Percentiles rank a stretch among this genome's conserved stretches.
Conservation (phyloP, 106 monocot genomes). For the Chionographis japonica region DNA sequence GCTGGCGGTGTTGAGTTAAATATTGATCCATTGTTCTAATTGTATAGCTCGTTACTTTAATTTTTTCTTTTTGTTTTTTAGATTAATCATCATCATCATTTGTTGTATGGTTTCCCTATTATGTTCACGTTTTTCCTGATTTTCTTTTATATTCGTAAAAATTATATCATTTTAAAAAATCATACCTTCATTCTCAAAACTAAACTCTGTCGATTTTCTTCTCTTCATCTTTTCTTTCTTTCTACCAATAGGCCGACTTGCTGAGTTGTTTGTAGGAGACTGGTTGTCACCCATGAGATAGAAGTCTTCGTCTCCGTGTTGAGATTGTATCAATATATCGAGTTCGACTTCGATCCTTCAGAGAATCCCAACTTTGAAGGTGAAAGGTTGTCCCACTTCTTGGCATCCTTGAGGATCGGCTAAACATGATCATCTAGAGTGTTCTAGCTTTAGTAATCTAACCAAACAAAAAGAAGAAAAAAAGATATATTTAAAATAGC, state of each 20-base stretch:
- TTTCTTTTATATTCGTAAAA: not conserved
- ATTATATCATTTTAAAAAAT: too few species aligned
- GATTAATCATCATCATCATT: not conserved
- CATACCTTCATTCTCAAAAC: not conserved
- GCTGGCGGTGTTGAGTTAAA: not conserved
- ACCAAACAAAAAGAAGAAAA: too few species aligned
- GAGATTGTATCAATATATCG: not conserved
- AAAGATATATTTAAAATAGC: too few species aligned
- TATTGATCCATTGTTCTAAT: too few species aligned
- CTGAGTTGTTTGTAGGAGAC: not conserved
- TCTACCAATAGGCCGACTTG: conserved; percentile 3
- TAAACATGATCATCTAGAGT: not conserved
- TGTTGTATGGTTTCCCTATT: not conserved
- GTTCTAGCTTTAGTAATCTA: not conserved
- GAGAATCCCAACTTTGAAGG: not conserved
- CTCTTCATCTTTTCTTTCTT: not conserved
- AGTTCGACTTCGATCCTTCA: conserved; percentile 4
- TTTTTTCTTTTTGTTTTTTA: not conserved
- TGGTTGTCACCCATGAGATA: not conserved
- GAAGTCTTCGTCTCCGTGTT: not conserved
- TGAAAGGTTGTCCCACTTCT: not conserved
- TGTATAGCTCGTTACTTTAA: too few species aligned
- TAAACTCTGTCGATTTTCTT: not conserved
- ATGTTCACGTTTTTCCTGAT: not conserved
- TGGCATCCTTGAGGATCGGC: not conserved